A percentile compares a stretch with the other conserved stretches of the same genome.
These are phyloP conservation scores for Talaromyces thailandensis DNA, from an alignment of 495 filamentous ascomycete genomes.

Conservation along the genomic window DNA sequence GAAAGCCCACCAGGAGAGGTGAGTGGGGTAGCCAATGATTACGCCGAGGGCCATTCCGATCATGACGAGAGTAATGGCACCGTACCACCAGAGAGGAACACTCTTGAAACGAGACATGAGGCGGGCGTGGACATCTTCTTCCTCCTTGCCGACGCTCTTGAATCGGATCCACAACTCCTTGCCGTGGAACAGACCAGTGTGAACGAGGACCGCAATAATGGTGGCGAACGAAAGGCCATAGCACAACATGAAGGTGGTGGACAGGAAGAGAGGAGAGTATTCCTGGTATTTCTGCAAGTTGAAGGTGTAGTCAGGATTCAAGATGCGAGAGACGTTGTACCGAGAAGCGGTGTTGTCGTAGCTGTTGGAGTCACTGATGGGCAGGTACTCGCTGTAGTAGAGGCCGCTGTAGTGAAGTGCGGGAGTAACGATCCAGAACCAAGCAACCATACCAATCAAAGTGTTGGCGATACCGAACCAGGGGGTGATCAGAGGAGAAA, in stretches of 20 bases:
- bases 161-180: conserved; percentile 44
- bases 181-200: conserved; percentile 47
- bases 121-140: conserved; percentile 57
- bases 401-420: conserved; percentile 43
- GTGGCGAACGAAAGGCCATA: conserved; percentile 55
- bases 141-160: conserved; percentile 39
- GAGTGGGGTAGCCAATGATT: conserved; percentile 41
- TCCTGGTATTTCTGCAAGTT: conserved; percentile 40
- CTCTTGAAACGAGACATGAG: conserved; percentile 52
- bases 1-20: conserved; percentile 44
- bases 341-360: conserved; percentile 47
- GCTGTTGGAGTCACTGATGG: conserved; percentile 44
- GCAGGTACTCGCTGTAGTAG: conserved; percentile 44
- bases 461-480: conserved; percentile 57
- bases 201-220: conserved; percentile 45
- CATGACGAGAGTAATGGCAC: conserved; percentile 34
- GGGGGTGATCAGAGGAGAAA: conserved; percentile 58
- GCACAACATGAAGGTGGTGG: conserved; percentile 47
- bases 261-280: conserved; percentile 55
- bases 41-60: conserved; percentile 44
- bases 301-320: conserved; percentile 45
- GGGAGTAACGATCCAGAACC: conserved; percentile 42
- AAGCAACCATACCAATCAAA: conserved; percentile 44
- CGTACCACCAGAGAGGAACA: conserved; percentile 59
- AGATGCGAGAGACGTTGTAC: conserved; percentile 46